Conservation (phyloP, 2,329 filamentous ascomycete species). For the Fonsecaea erecta region DNA sequence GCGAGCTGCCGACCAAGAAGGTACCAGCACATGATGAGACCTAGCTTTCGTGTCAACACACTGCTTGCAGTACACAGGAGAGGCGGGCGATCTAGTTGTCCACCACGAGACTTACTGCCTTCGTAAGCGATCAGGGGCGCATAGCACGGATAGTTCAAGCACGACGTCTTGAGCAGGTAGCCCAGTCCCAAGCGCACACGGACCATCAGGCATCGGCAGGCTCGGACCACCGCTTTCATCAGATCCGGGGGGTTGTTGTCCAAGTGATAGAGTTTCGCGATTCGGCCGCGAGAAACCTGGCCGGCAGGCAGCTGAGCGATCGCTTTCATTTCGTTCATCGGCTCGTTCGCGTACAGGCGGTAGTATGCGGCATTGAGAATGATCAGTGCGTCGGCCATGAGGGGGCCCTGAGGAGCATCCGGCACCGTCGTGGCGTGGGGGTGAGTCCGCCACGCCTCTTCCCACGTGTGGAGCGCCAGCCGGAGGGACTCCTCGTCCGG, state of each 20-base stretch:
- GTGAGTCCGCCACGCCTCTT: constrained; percentile 2
- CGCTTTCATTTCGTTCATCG: constrained; percentile 11
- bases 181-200: constrained; percentile 6
- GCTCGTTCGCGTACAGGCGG: constrained; percentile 4
- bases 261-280: background rate
- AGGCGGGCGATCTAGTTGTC: no score
- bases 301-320: constrained; percentile 1
- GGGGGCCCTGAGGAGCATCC: background rate
- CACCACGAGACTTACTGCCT: background rate
- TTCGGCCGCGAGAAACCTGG: background rate
- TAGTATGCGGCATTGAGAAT: constrained; percentile 6
- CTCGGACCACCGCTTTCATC: constrained; percentile 8
- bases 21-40: constrained; percentile 10
- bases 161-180: background rate
- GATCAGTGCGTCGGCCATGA: constrained; percentile 5
- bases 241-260: constrained; percentile 1
- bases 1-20: constrained; percentile 6
- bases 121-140: background rate
- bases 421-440: background rate
- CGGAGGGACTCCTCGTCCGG: constrained; percentile 1
- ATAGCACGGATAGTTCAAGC: constrained; percentile 4
- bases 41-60: background rate
- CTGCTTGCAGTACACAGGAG: background rate
- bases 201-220: constrained; percentile 1
- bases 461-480: constrained; percentile 2